phyloP scores from a whole-genome alignment of 345 rosid genomes.

The Acer yangbiense region DNA sequence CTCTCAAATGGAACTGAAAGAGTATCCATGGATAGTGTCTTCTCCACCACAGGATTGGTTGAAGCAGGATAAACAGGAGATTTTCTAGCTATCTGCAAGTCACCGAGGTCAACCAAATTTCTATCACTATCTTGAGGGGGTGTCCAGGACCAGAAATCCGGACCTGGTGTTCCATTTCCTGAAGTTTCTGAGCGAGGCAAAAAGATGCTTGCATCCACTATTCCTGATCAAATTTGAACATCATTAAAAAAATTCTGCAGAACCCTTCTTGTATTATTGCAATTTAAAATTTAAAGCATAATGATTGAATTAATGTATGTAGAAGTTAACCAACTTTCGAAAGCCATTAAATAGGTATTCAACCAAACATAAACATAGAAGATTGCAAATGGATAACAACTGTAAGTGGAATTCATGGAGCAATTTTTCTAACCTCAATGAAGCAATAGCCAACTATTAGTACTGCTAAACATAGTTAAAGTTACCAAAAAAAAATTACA shows the following conservation, averaged over 20 bases:
- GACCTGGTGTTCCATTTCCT: slow-evolving; percentile 68
- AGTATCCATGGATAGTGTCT: slow-evolving; percentile 51
- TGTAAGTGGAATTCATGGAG: not conserved
- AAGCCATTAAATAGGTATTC: not conserved
- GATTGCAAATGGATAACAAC: not conserved
- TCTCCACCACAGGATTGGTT: slow-evolving; percentile 52
- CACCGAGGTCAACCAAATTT: slow-evolving; percentile 18
- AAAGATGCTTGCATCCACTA: slow-evolving; percentile 35
- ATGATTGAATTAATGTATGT: not conserved
- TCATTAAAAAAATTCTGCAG: not conserved
- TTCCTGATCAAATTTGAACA: slow-evolving; percentile 36
- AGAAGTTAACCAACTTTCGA: not conserved
- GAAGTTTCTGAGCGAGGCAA: slow-evolving; percentile 48
- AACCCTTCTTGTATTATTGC: not conserved
- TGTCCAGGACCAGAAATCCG: slow-evolving; percentile 95
- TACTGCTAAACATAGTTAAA: not conserved
- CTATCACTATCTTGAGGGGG: slow-evolving; percentile 52
- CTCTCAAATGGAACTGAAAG: slow-evolving; percentile 80
- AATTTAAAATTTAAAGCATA: not conserved
- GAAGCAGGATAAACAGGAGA: slow-evolving; percentile 37
- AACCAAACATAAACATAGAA: not conserved
- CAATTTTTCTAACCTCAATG: not conserved
- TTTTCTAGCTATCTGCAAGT: slow-evolving; percentile 30
- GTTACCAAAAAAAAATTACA: not conserved
- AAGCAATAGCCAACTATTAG: not conserved